Evolutionary conservation across 1,284 basidiomycete genomes (phyloP), one percentile per base, ranked within the genome.

Genomic region (Mycosarcoma mackinlayi): DNA sequence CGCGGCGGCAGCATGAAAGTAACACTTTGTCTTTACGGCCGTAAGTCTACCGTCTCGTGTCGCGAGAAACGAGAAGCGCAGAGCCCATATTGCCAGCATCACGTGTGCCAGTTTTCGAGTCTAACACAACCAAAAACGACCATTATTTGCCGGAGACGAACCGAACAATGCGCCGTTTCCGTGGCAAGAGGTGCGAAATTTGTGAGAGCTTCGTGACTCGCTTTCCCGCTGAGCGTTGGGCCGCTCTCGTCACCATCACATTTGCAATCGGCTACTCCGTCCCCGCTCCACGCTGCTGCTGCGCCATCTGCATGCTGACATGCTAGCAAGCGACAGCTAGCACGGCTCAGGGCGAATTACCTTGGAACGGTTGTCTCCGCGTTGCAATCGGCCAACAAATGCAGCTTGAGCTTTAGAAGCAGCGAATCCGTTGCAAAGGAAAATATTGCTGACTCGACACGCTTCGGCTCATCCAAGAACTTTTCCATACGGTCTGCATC

Each of bases 141-240:
- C n/a, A n/a, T n/a, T n/a, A n/a, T n/a, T n/a, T n/a, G 46, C 64
- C 48, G 64, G 51, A 45, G 39, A 44, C 45, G 21, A 24, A 51
- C 64, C 64, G 64, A 56, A 52, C 48, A 67, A 67, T 56, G 57
- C 51, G 34, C 62, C 62, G 62, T 34, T 16, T 2, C 14, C 34
- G 10, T 7, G n/a, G 34, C 10, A 16, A 28, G n/a, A 21, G 16
- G 14, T 14, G 48, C 37, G 28, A 31, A 31, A 4, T 53, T n/a
- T 23, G 21, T 42, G 35, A 39, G 19, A 35, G 7, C 25, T 44
- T 38, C 44, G 34, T 23, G 11, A 35, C n/a, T 23, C 19, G 33
- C 18, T 44, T 27, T 19, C 28, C 21, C 25, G 25, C 31, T 14
- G 7, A 14, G n/a, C 23, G n/a, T 23, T 5, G 19, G 4, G 6